phyloP scores from a whole-genome alignment of 306 rosid species.

The Glycine latifolia region DNA sequence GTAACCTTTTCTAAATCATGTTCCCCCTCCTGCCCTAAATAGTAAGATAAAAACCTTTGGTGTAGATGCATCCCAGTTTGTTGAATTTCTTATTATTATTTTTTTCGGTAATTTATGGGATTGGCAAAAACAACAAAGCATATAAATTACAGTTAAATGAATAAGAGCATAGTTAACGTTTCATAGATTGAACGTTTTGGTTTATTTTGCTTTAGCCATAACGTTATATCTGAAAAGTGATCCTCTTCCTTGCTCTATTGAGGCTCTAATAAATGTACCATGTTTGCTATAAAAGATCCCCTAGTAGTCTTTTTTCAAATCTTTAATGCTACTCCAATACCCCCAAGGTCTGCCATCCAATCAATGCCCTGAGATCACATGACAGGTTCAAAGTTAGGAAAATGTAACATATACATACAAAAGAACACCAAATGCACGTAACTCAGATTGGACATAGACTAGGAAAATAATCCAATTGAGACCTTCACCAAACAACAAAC shows the following conservation, averaged over 20 bases:
- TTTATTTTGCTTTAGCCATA: constrained; percentile 9
- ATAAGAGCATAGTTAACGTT: constrained; percentile 14
- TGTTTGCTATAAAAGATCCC: constrained; percentile 12
- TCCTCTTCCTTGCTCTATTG: constrained; percentile 17
- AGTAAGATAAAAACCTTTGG: background rate
- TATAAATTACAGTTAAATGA: constrained; percentile 11
- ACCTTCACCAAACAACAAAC: constrained; percentile 18
- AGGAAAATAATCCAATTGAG: constrained; percentile 2
- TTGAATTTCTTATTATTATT: background rate
- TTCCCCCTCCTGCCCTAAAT: background rate
- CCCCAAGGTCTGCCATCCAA: constrained; percentile 20
- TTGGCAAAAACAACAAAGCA: background rate
- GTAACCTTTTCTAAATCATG: constrained; percentile 28
- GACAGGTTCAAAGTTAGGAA: constrained; percentile 6
- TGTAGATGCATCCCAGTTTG: background rate
- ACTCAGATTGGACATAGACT: background rate
- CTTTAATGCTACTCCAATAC: constrained; percentile 17
- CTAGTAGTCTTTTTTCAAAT: constrained; percentile 30
- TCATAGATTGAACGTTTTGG: constrained; percentile 14
- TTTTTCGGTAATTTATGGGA: background rate
- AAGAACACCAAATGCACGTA: constrained; percentile 11
- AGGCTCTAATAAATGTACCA: constrained; percentile 17
- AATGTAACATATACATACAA: background rate
- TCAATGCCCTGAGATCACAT: constrained; percentile 15
- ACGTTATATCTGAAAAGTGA: constrained; percentile 30